Evolutionary conservation across 1,284 basidiomycete genomes (phyloP).

Genomic region (Bondarzewia mesenterica): DNA sequence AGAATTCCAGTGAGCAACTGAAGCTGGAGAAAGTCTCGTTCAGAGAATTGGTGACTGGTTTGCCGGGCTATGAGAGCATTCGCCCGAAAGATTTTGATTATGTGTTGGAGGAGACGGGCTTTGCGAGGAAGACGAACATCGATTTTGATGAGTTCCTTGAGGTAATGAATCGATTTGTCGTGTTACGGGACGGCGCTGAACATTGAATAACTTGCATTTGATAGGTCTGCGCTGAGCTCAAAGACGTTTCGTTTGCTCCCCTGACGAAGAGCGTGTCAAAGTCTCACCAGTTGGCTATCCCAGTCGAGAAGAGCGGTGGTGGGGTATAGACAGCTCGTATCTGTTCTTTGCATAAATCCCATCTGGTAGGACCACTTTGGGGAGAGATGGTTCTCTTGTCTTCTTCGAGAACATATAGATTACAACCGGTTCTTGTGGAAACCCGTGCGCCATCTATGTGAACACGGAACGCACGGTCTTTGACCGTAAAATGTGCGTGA

Average conservation of each 20-base stretch:
- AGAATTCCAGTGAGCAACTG: conserved; percentile 15
- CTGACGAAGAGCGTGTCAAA: conserved; percentile 26
- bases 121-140: conserved; percentile 43
- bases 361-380: too few relatives aligned
- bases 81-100: conserved; percentile 56
- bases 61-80: conserved; percentile 46
- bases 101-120: conserved; percentile 71
- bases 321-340: conserved; percentile 39
- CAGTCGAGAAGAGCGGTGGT: conserved; percentile 82
- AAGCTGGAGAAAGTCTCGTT: conserved; percentile 31
- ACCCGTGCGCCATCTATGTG: too few relatives aligned
- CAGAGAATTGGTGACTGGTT: conserved; percentile 31
- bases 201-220: neutral
- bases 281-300: conserved; percentile 52
- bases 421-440: too few relatives aligned
- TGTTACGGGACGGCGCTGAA: neutral
- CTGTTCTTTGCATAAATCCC: too few relatives aligned
- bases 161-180: conserved; percentile 32
- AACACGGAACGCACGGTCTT: too few relatives aligned
- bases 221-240: conserved; percentile 75
- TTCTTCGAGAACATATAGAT: too few relatives aligned
- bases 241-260: conserved; percentile 66
- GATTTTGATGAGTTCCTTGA: conserved; percentile 79
- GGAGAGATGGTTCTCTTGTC: too few relatives aligned
- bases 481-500: too few relatives aligned